These are phyloP conservation scores for Oryza glaberrima DNA, from an alignment of 176 grass and related monocot species.

Conservation along the genomic window DNA sequence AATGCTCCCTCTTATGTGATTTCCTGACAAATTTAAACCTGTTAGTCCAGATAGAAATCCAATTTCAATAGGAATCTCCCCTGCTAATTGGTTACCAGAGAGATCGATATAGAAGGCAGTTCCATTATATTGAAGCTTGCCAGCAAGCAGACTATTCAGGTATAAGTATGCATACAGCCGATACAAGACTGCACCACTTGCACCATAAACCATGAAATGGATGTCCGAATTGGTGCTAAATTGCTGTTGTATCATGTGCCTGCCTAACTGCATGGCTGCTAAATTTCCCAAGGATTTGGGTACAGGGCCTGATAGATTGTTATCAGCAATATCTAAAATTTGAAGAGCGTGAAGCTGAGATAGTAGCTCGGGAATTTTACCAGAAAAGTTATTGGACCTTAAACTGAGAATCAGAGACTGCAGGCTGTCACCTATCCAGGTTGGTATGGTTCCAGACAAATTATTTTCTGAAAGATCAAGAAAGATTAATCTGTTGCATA, in stretches of 20 bases:
- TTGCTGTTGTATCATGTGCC: background rate
- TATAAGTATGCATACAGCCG: background rate
- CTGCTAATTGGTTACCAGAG: slow-evolving; percentile 7
- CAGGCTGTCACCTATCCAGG: slow-evolving; percentile 18
- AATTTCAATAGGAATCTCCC: slow-evolving; percentile 29
- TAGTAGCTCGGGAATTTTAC: slow-evolving; percentile 19
- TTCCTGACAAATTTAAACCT: background rate
- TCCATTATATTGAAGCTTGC: fast-evolving
- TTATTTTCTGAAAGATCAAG: slow-evolving; percentile 25
- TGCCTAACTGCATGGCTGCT: background rate
- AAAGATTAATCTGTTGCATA: background rate
- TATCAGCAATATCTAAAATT: background rate
- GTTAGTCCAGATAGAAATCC: background rate
- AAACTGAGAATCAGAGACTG: background rate
- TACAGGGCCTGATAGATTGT: background rate
- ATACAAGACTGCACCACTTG: background rate
- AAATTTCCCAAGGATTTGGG: slow-evolving; percentile 2
- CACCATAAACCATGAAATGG: background rate
- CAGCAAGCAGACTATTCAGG: background rate
- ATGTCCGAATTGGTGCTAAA: background rate
- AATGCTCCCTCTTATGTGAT: slow-evolving; percentile 17
- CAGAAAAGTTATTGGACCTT: background rate
- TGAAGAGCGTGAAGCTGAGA: slow-evolving; percentile 20
- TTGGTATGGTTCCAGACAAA: slow-evolving; percentile 24
- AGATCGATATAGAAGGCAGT: background rate